Conservation (phyloP, 164 flowering plant species). For the Vitis amurensis region DNA sequence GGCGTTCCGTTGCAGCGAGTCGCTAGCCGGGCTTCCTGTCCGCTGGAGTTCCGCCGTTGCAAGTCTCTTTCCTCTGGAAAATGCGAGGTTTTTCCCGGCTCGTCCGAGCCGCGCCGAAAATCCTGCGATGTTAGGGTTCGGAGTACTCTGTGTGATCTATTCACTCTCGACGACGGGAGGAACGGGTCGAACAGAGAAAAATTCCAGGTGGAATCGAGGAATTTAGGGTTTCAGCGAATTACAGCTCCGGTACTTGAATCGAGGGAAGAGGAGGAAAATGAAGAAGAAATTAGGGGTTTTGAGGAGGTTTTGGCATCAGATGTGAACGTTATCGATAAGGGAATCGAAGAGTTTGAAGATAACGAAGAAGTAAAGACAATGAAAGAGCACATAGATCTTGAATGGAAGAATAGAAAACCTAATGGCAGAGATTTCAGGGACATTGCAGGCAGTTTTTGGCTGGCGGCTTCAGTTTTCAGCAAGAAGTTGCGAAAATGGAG, state of each 20-base stretch:
- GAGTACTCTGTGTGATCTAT: conserved; percentile 50
- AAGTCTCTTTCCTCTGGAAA: conserved; percentile 47
- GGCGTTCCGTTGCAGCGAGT: background rate
- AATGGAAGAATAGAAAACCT: conserved; percentile 41
- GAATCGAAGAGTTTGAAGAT: conserved; percentile 16
- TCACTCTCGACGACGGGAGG: conserved; percentile 42
- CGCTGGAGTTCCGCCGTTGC: conserved; percentile 62
- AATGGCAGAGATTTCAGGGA: conserved; percentile 49
- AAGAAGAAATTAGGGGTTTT: conserved; percentile 29
- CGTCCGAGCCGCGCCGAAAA: conserved; percentile 60
- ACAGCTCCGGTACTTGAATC: conserved; percentile 19
- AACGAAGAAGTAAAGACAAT: conserved; percentile 61
- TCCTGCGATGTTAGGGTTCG: conserved; percentile 72
- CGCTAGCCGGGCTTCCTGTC: conserved; percentile 14
- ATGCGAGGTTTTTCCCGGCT: conserved; percentile 27
- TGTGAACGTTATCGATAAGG: conserved; percentile 9
- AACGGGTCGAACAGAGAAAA: conserved; percentile 15
- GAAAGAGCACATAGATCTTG: conserved; percentile 88
- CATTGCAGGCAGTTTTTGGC: conserved; percentile 59
- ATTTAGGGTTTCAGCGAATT: conserved; percentile 31
- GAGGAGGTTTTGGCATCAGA: conserved; percentile 5
- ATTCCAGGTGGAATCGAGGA: conserved; percentile 28
- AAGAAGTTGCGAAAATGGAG: conserved; percentile 77
- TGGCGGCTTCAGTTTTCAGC: conserved; percentile 73
- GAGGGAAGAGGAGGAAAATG: conserved; percentile 16